Conservation (phyloP, 305 asterid species). For the Fraxinus angustifolia region DNA sequence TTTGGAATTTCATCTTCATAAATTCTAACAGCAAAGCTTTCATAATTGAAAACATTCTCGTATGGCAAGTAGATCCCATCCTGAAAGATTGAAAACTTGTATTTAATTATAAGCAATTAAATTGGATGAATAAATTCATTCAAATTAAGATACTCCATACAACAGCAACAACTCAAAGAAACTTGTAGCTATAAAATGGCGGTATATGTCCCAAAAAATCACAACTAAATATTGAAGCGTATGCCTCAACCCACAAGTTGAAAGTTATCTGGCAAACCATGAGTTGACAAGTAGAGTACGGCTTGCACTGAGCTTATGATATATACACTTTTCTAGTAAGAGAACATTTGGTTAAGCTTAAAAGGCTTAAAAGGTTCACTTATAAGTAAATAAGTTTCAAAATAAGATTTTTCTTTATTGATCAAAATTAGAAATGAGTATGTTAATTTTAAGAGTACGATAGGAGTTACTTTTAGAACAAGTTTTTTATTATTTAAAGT, state of each 20-base stretch:
- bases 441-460: background rate
- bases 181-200: background rate
- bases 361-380: background rate
- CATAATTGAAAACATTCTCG: conserved; percentile 75
- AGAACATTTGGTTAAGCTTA: background rate
- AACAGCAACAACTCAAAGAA: conserved; percentile 7
- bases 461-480: background rate
- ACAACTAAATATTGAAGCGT: background rate
- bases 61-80: conserved; percentile 94
- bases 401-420: background rate
- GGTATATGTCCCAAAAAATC: background rate
- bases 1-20: conserved; percentile 83
- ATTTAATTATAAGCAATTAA: conserved; percentile 3
- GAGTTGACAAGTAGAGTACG: background rate
- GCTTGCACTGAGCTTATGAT: background rate
- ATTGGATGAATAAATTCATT: background rate
- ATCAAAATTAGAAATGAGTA: background rate
- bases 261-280: background rate
- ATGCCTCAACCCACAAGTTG: conserved; percentile 16
- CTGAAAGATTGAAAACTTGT: conserved; percentile 32
- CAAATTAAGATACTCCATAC: background rate
- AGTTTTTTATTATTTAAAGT: background rate
- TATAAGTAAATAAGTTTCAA: background rate
- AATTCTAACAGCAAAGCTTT: conserved; percentile 88
- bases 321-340: background rate